phyloP scores from a whole-genome alignment of 228 moss, liverwort and hornwort genomes.

The Sphagnum fallax region DNA sequence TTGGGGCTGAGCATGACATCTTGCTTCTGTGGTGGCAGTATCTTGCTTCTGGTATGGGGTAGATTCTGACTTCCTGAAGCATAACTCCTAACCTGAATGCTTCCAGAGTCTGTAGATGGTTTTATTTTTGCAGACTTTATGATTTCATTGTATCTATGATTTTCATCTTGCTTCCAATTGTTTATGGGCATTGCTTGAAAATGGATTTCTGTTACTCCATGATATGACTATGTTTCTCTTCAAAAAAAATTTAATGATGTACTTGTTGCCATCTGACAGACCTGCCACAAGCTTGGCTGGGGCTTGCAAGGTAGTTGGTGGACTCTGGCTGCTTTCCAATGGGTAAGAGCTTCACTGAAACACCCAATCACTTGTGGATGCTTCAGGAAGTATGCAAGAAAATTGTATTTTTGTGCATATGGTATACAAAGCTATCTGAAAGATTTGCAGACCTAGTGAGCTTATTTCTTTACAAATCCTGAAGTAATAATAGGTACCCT shows the following conservation, averaged over 20 bases:
- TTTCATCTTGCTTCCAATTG: background rate
- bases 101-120: background rate
- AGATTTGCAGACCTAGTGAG: no score
- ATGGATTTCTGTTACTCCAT: background rate
- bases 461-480: no score
- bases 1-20: slow-evolving; percentile 83
- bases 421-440: no score
- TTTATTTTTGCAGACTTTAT: no score
- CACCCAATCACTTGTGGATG: no score
- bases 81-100: background rate
- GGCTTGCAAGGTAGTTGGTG: slow-evolving; percentile 87
- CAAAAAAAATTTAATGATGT: background rate
- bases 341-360: slow-evolving; percentile 23
- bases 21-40: slow-evolving; percentile 60
- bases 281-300: slow-evolving; percentile 27
- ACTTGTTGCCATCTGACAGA: slow-evolving; percentile 17
- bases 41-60: slow-evolving; percentile 52
- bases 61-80: background rate
- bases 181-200: background rate
- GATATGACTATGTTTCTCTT: background rate
- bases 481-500: no score
- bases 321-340: slow-evolving; percentile 82
- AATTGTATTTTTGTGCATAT: no score
- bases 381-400: no score
- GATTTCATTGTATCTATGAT: background rate